Base-by-base conservation (phyloP, 1,284 basidiomycete species). In the Trichosporon inkin region DNA sequence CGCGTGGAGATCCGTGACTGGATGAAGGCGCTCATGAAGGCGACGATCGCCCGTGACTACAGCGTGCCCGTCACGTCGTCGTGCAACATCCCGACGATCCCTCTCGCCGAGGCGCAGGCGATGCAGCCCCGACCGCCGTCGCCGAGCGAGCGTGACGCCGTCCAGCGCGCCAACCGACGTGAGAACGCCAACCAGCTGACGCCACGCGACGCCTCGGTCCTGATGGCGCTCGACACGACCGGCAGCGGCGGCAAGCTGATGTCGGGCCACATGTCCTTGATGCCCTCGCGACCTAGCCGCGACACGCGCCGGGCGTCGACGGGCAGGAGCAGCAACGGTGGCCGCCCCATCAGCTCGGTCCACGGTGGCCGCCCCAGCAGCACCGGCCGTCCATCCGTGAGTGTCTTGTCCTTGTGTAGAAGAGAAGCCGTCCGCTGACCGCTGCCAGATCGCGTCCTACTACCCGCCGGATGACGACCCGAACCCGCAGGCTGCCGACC, bases 21-120 rank as follows among this genome's bases (percentile, higher is more conserved):
- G 96, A 99, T 99, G 95, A 99, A 99, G 81, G 91, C 92, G 10
- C 85, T 99, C 69, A 97, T 98, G 91, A 99, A 99, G 79, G 90
- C 93, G 2, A 98, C 95, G 5, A 99, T 99, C 70, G 88, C 86
- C 16, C 82, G 96, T 58, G 92, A 96, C 76, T 95, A 93, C 74
- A 83, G 86, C 11, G 92, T 87, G 70, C 90, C 94, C 22, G 94
- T 99, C 57, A 88, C 97, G 22, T 97, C 94, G 6, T 96, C 92
- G 1, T 94, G 92, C 80, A 97, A 97, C 74, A 93, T 98, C 61
- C 90, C 93, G 2, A 99, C 94, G 2, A 98, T 99, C 63, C 91
- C 93, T 2, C 84, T 99, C 39, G 85, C 88, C 40, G 90, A 97
- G 51, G 95, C 95, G 0, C 94, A 98, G 79, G 86, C 93, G 8